Evolutionary conservation across 2,329 filamentous ascomycete species (phyloP).

Genomic region (Fusarium dimerum): DNA sequence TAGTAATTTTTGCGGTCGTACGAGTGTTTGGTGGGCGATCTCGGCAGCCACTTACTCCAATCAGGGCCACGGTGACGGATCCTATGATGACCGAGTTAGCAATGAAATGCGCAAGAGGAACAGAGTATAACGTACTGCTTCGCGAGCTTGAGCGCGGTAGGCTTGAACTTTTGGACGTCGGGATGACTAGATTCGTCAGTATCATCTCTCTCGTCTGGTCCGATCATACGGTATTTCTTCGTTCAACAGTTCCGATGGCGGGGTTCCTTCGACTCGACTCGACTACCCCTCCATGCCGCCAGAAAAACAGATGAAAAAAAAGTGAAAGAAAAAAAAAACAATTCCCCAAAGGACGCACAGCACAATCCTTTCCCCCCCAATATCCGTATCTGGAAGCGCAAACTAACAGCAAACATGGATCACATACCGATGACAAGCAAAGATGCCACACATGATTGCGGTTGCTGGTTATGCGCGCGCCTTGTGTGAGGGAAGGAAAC

Average conservation of each 20-base stretch:
- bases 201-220: conserved; percentile 5
- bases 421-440: conserved; percentile 82
- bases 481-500: conserved; percentile 12
- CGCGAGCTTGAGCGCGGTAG: conserved; percentile 86
- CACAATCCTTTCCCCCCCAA: not conserved
- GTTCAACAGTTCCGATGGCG: conserved; percentile 16
- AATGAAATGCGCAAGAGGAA: not conserved
- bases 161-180: conserved; percentile 95
- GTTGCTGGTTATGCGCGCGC: conserved; percentile 13
- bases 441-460: conserved; percentile 90
- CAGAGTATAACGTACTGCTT: conserved; percentile 70
- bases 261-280: conserved; percentile 11
- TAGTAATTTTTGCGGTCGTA: conserved; percentile 28
- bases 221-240: not conserved
- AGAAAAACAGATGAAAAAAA: too few relatives aligned
- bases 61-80: conserved; percentile 96
- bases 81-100: conserved; percentile 46
- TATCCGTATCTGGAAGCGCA: conserved; percentile 22
- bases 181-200: conserved; percentile 64
- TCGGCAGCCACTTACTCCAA: conserved; percentile 74
- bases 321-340: too few relatives aligned
- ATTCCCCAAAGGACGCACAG: conserved; percentile 1
- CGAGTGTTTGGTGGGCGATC: not conserved
- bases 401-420: not conserved
- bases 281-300: conserved; percentile 34